These are phyloP conservation scores for Singerocomus inundabilis DNA, from an alignment of 1,284 basidiomycete genomes.

Conservation along the genomic window DNA sequence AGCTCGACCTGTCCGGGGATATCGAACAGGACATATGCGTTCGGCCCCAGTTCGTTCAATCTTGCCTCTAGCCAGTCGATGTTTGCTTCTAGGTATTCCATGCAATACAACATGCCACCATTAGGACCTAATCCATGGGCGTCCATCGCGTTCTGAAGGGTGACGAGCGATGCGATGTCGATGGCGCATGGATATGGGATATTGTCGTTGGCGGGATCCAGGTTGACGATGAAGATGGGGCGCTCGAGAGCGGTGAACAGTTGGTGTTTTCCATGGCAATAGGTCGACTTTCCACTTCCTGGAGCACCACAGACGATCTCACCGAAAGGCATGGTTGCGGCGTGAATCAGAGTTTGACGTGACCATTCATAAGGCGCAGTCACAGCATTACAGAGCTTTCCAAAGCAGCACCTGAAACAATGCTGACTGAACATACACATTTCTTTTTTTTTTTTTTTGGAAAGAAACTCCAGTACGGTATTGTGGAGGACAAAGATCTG, in stretches of 20 bases:
- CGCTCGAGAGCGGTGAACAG: conserved; percentile 85
- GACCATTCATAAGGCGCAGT: no score
- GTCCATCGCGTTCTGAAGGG: conserved; percentile 86
- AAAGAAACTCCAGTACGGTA: no score
- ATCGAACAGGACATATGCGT: conserved; percentile 91
- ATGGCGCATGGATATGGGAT: conserved; percentile 92
- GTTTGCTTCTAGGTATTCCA: conserved; percentile 96
- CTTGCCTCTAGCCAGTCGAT: conserved; percentile 90
- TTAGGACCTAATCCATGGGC: conserved; percentile 90
- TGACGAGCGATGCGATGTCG: conserved; percentile 85
- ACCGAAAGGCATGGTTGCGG: conserved; percentile 68
- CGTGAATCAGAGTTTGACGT: not conserved
- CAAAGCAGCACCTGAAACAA: no score
- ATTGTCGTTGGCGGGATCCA: conserved; percentile 92
- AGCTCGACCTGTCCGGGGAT: conserved; percentile 97
- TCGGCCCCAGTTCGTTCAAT: conserved; percentile 65
- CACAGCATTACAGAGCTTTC: no score
- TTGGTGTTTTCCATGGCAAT: conserved; percentile 91
- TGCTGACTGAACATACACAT: no score
- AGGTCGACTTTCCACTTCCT: conserved; percentile 92
- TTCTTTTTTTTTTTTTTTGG: no score
- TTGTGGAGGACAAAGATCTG: no score
- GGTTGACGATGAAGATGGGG: conserved; percentile 88
- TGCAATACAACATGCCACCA: conserved; percentile 95
- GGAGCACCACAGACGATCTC: conserved; percentile 91